Percentiles rank a stretch among this genome's conserved stretches.
Evolutionary conservation across 371 early-diverging fungal genomes (phyloP).

Genomic region (Umbelopsis sp.): DNA sequence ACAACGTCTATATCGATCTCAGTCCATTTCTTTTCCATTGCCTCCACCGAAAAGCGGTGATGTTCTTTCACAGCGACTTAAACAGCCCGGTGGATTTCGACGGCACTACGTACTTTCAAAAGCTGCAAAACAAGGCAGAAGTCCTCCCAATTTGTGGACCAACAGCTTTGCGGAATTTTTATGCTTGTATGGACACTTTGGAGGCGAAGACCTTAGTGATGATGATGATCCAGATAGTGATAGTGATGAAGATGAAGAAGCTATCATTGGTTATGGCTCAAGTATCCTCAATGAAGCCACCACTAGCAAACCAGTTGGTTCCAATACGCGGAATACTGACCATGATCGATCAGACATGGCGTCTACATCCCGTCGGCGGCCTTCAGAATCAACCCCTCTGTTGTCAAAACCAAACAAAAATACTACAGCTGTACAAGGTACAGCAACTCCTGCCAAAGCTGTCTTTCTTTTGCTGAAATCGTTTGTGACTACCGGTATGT

Average conservation of each 20-base stretch:
- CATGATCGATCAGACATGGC: constrained; percentile 3
- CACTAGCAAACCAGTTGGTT: background rate
- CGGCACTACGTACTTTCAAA: constrained; percentile 79
- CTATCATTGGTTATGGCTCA: constrained; percentile 9
- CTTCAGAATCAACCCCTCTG: constrained; percentile 59
- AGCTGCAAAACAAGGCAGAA: constrained; percentile 72
- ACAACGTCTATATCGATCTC: constrained; percentile 54
- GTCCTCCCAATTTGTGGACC: constrained; percentile 75
- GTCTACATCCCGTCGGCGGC: constrained; percentile 34
- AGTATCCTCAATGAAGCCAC: constrained; percentile 9
- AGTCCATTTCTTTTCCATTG: constrained; percentile 59
- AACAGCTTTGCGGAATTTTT: constrained; percentile 93
- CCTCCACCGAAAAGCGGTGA: constrained; percentile 38
- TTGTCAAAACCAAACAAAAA: constrained; percentile 50
- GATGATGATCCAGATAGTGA: constrained; percentile 58
- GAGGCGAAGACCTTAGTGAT: constrained; percentile 89
- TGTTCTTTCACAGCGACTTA: constrained; percentile 47
- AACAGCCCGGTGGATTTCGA: constrained; percentile 88
- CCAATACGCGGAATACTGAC: background rate
- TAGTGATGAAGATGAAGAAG: constrained; percentile 21
- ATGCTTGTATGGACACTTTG: constrained; percentile 93
- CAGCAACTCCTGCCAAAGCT: constrained; percentile 78
- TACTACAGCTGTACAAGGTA: constrained; percentile 63
- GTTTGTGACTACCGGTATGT: constrained; percentile 82
- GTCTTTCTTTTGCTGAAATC: constrained; percentile 86